A percentile compares a stretch with the other conserved stretches of the same genome.
Conservation (phyloP, 2,329 filamentous ascomycete genomes). For the Cordyceps farinosa region DNA sequence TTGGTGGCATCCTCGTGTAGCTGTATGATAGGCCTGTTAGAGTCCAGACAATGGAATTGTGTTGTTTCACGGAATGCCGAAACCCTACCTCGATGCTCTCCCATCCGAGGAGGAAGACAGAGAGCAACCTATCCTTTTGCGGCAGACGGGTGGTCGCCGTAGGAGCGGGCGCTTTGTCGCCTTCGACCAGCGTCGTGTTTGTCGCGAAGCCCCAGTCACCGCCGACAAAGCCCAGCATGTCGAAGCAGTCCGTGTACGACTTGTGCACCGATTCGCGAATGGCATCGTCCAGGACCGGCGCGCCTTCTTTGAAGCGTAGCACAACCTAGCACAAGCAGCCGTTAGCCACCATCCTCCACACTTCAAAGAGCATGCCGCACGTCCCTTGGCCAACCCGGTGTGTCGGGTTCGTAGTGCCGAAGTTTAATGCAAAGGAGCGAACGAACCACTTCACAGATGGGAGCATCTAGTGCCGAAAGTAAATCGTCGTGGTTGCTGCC, state of each 20-base stretch:
- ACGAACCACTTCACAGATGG: constrained; percentile 9
- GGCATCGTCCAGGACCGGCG: not conserved
- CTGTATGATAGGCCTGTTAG: not conserved
- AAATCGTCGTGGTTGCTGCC: not conserved
- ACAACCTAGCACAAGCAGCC: not conserved
- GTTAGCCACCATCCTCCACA: not conserved
- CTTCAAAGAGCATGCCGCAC: not conserved
- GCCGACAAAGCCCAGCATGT: constrained; percentile 12
- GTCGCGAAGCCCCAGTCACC: constrained; percentile 12
- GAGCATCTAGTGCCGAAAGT: constrained; percentile 6
- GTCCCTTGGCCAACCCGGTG: not conserved
- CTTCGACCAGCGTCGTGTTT: not conserved
- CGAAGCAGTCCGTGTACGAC: constrained; percentile 10
- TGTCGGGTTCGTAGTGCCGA: no score
- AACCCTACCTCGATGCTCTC: constrained; percentile 10
- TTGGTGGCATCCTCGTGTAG: constrained; percentile 5
- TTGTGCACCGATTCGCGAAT: constrained; percentile 5
- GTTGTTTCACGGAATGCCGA: not conserved
- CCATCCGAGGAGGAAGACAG: constrained; percentile 7
- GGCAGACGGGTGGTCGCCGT: not conserved
- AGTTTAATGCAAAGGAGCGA: no score
- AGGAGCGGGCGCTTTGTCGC: not conserved
- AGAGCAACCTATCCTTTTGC: not conserved
- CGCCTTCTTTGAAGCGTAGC: not conserved
- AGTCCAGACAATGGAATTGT: not conserved